Base-by-base conservation (phyloP, 106 monocot genomes). In the Allium cepa region DNA sequence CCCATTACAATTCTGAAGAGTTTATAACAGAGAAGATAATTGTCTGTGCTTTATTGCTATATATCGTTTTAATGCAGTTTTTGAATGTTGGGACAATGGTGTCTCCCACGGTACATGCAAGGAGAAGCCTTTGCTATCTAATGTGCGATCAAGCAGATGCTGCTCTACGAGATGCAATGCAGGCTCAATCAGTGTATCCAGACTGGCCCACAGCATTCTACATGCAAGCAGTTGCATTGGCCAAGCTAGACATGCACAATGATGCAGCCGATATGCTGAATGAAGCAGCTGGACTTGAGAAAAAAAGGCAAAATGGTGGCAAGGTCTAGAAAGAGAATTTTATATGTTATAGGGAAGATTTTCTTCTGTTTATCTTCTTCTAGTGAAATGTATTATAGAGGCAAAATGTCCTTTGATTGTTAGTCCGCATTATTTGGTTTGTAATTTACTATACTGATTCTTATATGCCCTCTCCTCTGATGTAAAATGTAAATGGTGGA, bases 191-290 rank as follows among this genome's bases (percentile, higher is more conserved):
- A 17, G 66, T 75, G 14, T 75, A 68, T 17, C 68, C 75, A 4
- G 75, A 75, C 45, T 75, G 75, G 75, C 75, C 75, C n/a, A 75
- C 75, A 16, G 68, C 75, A n/a, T 75, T 75, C 75, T 75, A 75
- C 53, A 75, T 75, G 75, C 75, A 75, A 48, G 75, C 75, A 12
- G 75, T 75, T 0, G 75, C 75, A 52, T 28, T 75, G 17, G 59
- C 75, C 2, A 75, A 75, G 61, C 75, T 75, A 45, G 59, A 75
- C 62, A 75, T 75, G 75, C 57, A 68, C 68, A 75, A 61, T 47
- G 75, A 75, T 62, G 67, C 75, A 16, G 46, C 68, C 0, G 75
- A 75, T 27, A 75, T 75, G 75, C 36, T 68, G 8, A 75, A 69
- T 26, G 75, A 75, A 62, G 75, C 75, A 1, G 75, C 75, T 14